Percentiles rank a stretch among this genome's conserved stretches.
Evolutionary conservation across 768 basidiomycete genomes (phyloP).

Genomic region (Pleurotus giganteus): DNA sequence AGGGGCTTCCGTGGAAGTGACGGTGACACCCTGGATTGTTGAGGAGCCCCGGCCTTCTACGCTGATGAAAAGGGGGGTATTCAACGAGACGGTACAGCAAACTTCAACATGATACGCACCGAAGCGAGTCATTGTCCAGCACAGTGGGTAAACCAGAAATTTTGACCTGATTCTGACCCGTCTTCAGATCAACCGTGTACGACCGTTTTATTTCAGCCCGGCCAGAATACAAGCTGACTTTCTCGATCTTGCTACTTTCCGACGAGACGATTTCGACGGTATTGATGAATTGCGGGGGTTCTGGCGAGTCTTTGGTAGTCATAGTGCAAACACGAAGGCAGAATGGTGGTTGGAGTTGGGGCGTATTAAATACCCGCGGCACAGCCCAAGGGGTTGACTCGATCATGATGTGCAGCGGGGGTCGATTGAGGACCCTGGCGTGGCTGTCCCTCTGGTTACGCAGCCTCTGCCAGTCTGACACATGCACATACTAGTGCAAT

Average conservation of each 20-base stretch:
- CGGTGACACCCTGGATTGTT: slow-evolving; percentile 34
- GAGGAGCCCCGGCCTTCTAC: slow-evolving; percentile 32
- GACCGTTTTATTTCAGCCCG: slow-evolving; percentile 33
- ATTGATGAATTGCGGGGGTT: slow-evolving; percentile 4
- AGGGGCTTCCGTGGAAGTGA: slow-evolving; percentile 17
- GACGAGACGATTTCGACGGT: slow-evolving; percentile 23
- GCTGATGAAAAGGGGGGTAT: slow-evolving; percentile 14
- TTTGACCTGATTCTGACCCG: slow-evolving; percentile 31
- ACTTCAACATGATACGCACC: slow-evolving; percentile 18
- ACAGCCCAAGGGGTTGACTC: no score
- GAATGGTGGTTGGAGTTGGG: no score
- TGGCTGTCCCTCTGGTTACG: no score
- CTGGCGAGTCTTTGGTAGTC: background rate
- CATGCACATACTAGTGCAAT: no score
- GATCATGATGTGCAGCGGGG: no score
- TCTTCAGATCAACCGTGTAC: slow-evolving; percentile 28
- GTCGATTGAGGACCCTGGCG: no score
- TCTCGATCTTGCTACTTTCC: slow-evolving; percentile 28
- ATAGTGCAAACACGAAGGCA: no score
- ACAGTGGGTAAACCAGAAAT: slow-evolving; percentile 30
- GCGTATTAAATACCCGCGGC: no score
- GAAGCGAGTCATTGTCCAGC: slow-evolving; percentile 26
- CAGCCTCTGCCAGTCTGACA: no score
- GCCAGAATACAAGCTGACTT: slow-evolving; percentile 33
- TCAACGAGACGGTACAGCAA: background rate